Evolutionary conservation across 495 filamentous ascomycete genomes (phyloP), one percentile per base, ranked within the genome.

Genomic region (Xylaria sp.): DNA sequence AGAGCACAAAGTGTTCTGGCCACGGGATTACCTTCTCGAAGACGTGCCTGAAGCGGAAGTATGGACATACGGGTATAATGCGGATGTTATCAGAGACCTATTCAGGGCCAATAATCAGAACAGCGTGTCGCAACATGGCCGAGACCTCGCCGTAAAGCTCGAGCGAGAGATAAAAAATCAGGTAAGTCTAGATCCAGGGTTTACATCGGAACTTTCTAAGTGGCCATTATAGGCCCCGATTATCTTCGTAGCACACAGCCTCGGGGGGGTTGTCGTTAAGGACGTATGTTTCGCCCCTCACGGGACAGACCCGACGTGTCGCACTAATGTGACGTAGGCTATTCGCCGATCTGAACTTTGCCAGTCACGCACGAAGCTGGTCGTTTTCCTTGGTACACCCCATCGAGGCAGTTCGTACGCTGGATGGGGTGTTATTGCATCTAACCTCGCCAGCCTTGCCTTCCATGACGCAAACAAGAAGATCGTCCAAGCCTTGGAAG

Each of bases 61-160:
- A 17, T 80, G 80, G 72, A 82, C 80, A 31, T 85, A 80, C 66
- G 82, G 82, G 19, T 85, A 85, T 67, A 80, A 84, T 69, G 81
- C 82, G 31, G 80, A 84, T 55, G 73, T 79, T 7, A 77, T 82
- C 41, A 68, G 67, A 55, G 80, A 75, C 19, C 26, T 79, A 17
- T 80, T 82, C 48, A 50, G 77, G 70, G 73, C 78, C 12, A 79
- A 76, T 71, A 82, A 80, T 69, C 68, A 78, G 73, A 81, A 82
- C 66, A 82, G 75, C 61, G 68, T 82, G 24, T 79, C 72, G 35
- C 79, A 81, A 44, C 80, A 82, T 73, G 75, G 77, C 40, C 73
- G 40, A 44, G 79, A 81, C 70, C 46, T 81, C 66, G 57, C 67
- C 26, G 74, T 73, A 17, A 68, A 68, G 24, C 33, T 81, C 26